phyloP scores from a whole-genome alignment of 441 rosid genomes.

The Corymbia calophylla region DNA sequence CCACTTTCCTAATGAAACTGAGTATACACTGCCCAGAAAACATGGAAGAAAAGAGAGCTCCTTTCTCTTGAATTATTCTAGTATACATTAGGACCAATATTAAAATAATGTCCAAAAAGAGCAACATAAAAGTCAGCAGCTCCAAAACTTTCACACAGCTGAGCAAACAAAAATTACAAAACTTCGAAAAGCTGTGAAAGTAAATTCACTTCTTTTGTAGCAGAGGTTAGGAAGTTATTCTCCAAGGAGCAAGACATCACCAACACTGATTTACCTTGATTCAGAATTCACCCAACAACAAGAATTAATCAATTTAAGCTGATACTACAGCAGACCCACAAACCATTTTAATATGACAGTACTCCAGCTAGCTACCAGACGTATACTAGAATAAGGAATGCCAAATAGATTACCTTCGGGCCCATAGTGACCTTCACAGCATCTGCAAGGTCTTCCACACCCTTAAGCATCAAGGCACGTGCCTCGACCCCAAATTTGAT shows the following conservation, averaged over 20 bases:
- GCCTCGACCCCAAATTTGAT: constrained; percentile 84
- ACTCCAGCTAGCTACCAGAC: not conserved
- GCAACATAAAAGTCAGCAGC: not conserved
- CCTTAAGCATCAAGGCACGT: constrained; percentile 76
- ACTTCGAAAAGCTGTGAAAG: not conserved
- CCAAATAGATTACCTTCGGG: constrained; percentile 50
- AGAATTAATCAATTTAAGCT: not conserved
- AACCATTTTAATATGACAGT: not conserved
- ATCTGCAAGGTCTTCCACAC: constrained; percentile 86
- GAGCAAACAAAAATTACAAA: not conserved
- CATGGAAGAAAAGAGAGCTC: not conserved
- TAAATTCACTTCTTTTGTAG: not conserved
- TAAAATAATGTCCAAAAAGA: not conserved
- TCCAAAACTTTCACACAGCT: not conserved
- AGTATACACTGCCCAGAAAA: not conserved
- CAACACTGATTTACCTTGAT: not conserved
- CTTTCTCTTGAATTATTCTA: not conserved
- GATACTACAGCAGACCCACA: not conserved
- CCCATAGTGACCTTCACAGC: constrained; percentile 93
- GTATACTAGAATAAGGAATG: not conserved
- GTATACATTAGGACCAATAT: not conserved
- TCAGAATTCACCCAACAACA: not conserved
- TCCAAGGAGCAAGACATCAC: not conserved
- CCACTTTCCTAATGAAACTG: not conserved
- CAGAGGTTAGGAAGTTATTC: not conserved